Evolutionary conservation across 345 rosid species (phyloP), one percentile per base, ranked within the genome.

Genomic region (Mangifera indica): DNA sequence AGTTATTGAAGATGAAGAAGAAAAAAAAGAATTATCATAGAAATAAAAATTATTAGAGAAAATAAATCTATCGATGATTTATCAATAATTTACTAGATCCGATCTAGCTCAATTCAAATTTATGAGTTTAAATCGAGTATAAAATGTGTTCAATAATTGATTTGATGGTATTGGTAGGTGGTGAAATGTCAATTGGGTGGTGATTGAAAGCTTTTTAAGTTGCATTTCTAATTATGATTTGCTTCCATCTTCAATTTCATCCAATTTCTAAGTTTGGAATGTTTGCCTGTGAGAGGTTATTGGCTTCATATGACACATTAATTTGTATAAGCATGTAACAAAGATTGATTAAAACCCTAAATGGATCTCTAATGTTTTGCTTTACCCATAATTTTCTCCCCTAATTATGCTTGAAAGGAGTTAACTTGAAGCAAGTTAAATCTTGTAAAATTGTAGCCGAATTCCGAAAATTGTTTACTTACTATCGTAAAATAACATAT

Each of bases 161-260:
- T 34, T 34, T 20, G 66, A 62, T 62, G 26, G n/a, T 1, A 62
- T 11, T 61, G 48, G 66, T 61, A 61, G 66, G 66, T 61, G 48
- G 17, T n/a, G n/a, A n/a, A 18, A 57, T 69, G 12, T 69, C 64
- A 25, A 42, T 2, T 42, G 54, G 63, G 55, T 44, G 15, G 45
- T 58, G 10, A 58, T 48, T 17, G 56, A 64, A 70, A 58, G 57
- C 25, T 57, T 57, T 46, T 25, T 48, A 48, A 48, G 26, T 57
- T 69, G 9, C 25, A 34, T 12, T 24, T 24, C 25, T 57, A 22
- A 3, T 25, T 1, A 24, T 57, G 15, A 14, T 12, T 4, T 37
- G 15, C 6, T 57, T 24, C 34, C 15, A 10, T 56, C 15, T 9
- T 14, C 60, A 21, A 49, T 49, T 49, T 15, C 1, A 49, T 49